phyloP scores from a whole-genome alignment of 306 rosid genomes.

The Cucurbita argyrosperma region DNA sequence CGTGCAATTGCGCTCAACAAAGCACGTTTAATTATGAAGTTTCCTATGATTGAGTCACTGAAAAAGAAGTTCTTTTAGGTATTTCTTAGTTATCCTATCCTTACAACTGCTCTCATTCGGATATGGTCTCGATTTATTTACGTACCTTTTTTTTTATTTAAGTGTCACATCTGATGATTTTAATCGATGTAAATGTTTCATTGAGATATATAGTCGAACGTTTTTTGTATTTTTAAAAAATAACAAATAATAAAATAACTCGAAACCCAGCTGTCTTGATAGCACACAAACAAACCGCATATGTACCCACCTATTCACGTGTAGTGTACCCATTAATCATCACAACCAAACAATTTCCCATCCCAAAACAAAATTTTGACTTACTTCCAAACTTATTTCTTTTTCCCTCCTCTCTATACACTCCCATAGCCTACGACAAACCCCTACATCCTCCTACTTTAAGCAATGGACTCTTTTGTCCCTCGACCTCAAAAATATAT shows the following conservation, averaged over 20 bases:
- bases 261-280: constrained; percentile 10
- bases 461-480: background rate
- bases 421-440: background rate
- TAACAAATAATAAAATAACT: too few relatives aligned
- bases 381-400: constrained; percentile 15
- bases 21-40: too few relatives aligned
- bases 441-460: background rate
- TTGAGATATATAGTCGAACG: too few relatives aligned
- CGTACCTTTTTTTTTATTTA: too few relatives aligned
- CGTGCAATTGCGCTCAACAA: too few relatives aligned
- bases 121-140: too few relatives aligned
- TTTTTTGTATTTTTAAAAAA: too few relatives aligned
- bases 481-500: background rate
- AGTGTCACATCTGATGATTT: too few relatives aligned
- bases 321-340: constrained; percentile 50
- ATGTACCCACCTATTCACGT: constrained; percentile 47
- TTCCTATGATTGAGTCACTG: too few relatives aligned
- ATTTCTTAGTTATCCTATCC: too few relatives aligned
- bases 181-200: too few relatives aligned
- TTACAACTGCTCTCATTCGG: accelerated
- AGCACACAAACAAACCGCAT: constrained; percentile 21
- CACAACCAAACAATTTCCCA: constrained; percentile 27
- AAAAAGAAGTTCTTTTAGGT: too few relatives aligned
- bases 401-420: background rate
- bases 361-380: constrained; percentile 7